Percentiles rank a stretch among this genome's conserved stretches.
These are phyloP conservation scores for Alternaria brassicicola DNA, from an alignment of 2,329 filamentous ascomycete species.

Conservation along the genomic window DNA sequence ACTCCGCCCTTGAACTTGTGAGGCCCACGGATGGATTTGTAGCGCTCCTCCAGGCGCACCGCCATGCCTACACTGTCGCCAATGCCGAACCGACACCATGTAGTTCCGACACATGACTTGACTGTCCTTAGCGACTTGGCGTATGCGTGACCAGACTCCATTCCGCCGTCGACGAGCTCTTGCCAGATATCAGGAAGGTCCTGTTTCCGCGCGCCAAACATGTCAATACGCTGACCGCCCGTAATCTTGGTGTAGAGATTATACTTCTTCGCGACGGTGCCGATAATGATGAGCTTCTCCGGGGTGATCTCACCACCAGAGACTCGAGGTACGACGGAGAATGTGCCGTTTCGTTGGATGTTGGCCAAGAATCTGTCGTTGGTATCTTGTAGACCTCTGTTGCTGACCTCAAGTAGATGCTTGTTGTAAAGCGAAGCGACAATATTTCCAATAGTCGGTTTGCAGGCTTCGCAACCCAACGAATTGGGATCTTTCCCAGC, in stretches of 20 bases:
- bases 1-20: slow-evolving; percentile 94
- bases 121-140: slow-evolving; percentile 87
- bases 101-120: slow-evolving; percentile 89
- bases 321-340: slow-evolving; percentile 83
- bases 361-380: slow-evolving; percentile 89
- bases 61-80: slow-evolving; percentile 92
- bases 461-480: slow-evolving; percentile 86
- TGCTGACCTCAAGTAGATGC: slow-evolving; percentile 74
- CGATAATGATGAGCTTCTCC: slow-evolving; percentile 82
- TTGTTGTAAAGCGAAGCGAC: slow-evolving; percentile 82
- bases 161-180: slow-evolving; percentile 77
- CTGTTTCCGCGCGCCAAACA: slow-evolving; percentile 90
- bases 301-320: slow-evolving; percentile 86
- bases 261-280: slow-evolving; percentile 83
- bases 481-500: slow-evolving; percentile 73
- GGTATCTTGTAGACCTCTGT: slow-evolving; percentile 82
- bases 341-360: slow-evolving; percentile 90
- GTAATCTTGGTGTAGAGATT: slow-evolving; percentile 90
- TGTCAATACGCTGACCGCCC: slow-evolving; percentile 86
- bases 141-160: slow-evolving; percentile 91
- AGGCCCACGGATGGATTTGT: slow-evolving; percentile 86
- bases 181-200: slow-evolving; percentile 84
- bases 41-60: slow-evolving; percentile 83
- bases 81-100: slow-evolving; percentile 89
- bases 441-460: slow-evolving; percentile 81